Base-by-base conservation (phyloP, 2,329 filamentous ascomycete species). In the Penicillium glabrum region DNA sequence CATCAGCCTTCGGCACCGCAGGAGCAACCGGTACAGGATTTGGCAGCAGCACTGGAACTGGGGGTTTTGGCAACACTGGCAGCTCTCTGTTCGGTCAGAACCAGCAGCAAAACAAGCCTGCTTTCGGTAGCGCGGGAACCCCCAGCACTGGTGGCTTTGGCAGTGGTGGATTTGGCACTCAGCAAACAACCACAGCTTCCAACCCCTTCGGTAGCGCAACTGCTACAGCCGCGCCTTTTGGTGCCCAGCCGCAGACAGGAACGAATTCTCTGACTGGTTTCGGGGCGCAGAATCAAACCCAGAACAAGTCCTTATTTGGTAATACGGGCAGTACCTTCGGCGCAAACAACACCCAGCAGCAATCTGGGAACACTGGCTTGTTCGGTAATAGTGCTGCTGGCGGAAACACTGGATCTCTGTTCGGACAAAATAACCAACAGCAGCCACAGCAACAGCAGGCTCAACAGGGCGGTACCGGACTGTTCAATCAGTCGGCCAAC, bases 191-290 rank as follows among this genome's bases (percentile, higher is more conserved):
- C 39, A 75, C 69, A 46, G 64, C 72, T 51, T 61, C 73, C n/a
- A 73, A 71, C 35, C 70, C 73, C 8, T 78, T 79, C 59, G 77
- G 77, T n/a, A 61, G 61, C 27, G 72, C 72, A 43, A 75, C 77
- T 13, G 48, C 62, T 72, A 69, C 72, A 19, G 65, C 77, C 3
- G 83, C 72, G 14, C 65, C 77, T 3, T 84, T 84, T 60, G 82
- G 81, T 19, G 65, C 61, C 44, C 65, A 71, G 55, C 68, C 72
- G 56, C 72, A 70, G 53, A 62, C 47, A 29, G 47, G 33, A 27
- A 39, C 47, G 19, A 51, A 19, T 13, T 45, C 41, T 21, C 16
- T 82, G 65, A 78, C 78, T 35, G 67, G 70, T 2, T 79, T 79
- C 55, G 77, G 77, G 21, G 69, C 70, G 33, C 73, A 75, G 47